Conservation (phyloP, 495 filamentous ascomycete genomes). For the Neurospora sp. region DNA sequence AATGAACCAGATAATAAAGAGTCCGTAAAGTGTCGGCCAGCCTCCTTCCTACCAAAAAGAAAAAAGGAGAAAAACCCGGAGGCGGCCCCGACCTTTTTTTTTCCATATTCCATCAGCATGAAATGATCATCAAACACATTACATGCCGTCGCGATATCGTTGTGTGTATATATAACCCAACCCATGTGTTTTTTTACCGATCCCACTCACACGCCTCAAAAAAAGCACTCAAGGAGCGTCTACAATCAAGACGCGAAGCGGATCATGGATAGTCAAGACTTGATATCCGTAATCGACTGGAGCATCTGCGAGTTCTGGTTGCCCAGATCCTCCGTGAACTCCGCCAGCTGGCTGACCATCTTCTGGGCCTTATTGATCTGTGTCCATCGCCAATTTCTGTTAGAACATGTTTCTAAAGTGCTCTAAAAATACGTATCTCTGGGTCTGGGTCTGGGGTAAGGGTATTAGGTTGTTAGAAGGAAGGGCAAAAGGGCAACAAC, state of each 20-base stretch:
- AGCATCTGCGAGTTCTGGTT: constrained; percentile 35
- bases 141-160: neutral
- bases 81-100: neutral
- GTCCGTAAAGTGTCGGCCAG: neutral
- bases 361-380: constrained; percentile 42
- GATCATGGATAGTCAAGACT: constrained; percentile 1
- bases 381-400: constrained; percentile 8
- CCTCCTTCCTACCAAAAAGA: neutral
- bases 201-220: constrained; percentile 1
- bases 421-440: neutral
- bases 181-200: neutral
- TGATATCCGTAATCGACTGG: constrained; percentile 29
- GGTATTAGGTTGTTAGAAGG: neutral
- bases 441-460: neutral
- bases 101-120: neutral
- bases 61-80: neutral
- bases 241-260: neutral
- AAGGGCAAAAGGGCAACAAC: neutral
- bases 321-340: constrained; percentile 38
- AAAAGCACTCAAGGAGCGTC: neutral
- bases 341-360: constrained; percentile 33
- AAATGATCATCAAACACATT: neutral
- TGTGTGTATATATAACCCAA: neutral
- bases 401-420: constrained; percentile 7
- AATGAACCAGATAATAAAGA: neutral